A percentile compares a stretch with the other conserved stretches of the same genome.
Evolutionary conservation across 1,139 yeast genomes (phyloP).

Genomic region (Lodderomyces metapsilosis): DNA sequence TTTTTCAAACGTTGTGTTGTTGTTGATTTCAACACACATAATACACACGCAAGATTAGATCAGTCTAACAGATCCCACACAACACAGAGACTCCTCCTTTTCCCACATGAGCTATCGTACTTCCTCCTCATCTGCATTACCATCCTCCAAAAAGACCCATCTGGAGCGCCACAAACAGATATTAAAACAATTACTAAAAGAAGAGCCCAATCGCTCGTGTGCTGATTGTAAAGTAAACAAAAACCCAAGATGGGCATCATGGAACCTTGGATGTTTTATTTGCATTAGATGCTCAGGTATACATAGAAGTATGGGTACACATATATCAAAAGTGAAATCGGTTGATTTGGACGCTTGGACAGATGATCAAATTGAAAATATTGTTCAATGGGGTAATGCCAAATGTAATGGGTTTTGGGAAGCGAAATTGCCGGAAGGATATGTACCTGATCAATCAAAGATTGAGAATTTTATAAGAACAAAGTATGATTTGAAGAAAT

Average conservation of each 20-base stretch:
- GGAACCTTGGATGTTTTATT: constrained; percentile 90
- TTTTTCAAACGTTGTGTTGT: background rate
- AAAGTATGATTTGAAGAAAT: constrained; percentile 85
- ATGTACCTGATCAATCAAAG: constrained; percentile 81
- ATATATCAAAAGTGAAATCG: constrained; percentile 80
- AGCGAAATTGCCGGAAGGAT: constrained; percentile 63
- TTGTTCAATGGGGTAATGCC: constrained; percentile 85
- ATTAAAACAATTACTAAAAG: constrained; percentile 69
- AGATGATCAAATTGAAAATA: constrained; percentile 80
- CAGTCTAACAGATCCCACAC: background rate
- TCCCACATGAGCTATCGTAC: constrained; percentile 18
- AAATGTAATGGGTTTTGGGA: constrained; percentile 85
- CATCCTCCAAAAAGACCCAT: constrained; percentile 44
- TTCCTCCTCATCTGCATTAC: constrained; percentile 23
- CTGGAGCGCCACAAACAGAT: constrained; percentile 64
- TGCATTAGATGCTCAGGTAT: constrained; percentile 94
- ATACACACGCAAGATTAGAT: no score
- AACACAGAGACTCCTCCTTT: background rate
- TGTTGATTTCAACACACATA: background rate
- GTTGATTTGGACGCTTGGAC: constrained; percentile 97
- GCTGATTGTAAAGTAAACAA: constrained; percentile 88
- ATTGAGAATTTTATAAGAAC: constrained; percentile 88
- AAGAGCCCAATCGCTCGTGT: constrained; percentile 73
- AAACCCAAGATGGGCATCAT: constrained; percentile 97
- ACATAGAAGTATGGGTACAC: constrained; percentile 94